Conservation (phyloP, 768 basidiomycete genomes). For the Megacollybia marginata region DNA sequence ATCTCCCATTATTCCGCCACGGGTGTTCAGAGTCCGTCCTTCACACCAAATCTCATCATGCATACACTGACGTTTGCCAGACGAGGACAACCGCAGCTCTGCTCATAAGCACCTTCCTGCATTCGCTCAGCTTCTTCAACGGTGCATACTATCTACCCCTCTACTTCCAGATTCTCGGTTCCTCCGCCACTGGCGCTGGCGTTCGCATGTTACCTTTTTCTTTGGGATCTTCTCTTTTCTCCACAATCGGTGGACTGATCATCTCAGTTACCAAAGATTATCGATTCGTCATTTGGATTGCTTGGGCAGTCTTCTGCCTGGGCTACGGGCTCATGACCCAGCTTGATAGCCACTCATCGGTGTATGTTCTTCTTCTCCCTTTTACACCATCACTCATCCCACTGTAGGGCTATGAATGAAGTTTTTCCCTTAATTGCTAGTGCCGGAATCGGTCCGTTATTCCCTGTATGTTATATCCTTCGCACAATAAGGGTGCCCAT, state of each 20-base stretch:
- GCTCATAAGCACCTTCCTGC: constrained; percentile 51
- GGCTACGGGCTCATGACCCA: constrained; percentile 71
- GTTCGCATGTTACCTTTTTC: constrained; percentile 71
- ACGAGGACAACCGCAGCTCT: constrained; percentile 65
- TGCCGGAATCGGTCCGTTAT: neutral
- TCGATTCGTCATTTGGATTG: constrained; percentile 56
- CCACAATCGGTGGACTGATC: constrained; percentile 49
- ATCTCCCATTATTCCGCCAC: constrained; percentile 67
- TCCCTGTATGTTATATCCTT: neutral
- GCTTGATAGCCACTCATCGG: constrained; percentile 35
- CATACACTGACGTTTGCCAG: constrained; percentile 19
- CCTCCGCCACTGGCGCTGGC: constrained; percentile 65
- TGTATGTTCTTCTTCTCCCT: neutral
- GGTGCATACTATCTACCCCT: constrained; percentile 66
- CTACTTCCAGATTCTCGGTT: constrained; percentile 73
- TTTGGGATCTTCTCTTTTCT: constrained; percentile 45
- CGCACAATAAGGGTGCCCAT: neutral
- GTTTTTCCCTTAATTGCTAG: neutral
- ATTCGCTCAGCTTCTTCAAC: constrained; percentile 56
- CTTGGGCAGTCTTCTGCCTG: constrained; percentile 47
- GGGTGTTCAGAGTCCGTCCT: constrained; percentile 55
- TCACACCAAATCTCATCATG: neutral
- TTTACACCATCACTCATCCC: neutral
- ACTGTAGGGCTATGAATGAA: constrained; percentile 21
- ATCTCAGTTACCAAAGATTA: constrained; percentile 54